phyloP scores from a whole-genome alignment of 495 filamentous ascomycete species.

The Aspergillus wentii region DNA sequence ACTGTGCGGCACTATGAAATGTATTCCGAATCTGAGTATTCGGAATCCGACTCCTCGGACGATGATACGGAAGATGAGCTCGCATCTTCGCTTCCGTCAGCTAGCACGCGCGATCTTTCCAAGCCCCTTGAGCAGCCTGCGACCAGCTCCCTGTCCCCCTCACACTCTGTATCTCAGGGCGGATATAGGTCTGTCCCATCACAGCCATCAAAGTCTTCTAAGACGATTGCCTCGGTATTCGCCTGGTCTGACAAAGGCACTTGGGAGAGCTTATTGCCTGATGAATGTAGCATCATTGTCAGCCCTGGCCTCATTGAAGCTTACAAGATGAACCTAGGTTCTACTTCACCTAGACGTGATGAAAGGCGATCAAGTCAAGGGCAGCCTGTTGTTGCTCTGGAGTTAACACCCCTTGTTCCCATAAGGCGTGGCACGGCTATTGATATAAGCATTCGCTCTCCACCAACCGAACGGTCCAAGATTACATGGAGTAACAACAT shows the following conservation, averaged over 20 bases:
- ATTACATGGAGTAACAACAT: constrained; percentile 69
- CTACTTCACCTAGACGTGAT: constrained; percentile 11
- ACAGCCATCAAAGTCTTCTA: constrained; percentile 51
- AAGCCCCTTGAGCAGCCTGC: constrained; percentile 22
- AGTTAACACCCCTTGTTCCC: constrained; percentile 83
- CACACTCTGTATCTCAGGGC: constrained; percentile 71
- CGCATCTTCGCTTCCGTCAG: constrained; percentile 28
- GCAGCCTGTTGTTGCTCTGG: constrained; percentile 67
- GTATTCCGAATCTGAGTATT: constrained; percentile 42
- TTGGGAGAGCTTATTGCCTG: constrained; percentile 74
- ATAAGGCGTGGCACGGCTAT: constrained; percentile 84
- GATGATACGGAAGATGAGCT: constrained; percentile 52
- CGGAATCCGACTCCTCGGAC: constrained; percentile 42
- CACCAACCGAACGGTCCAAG: constrained; percentile 64
- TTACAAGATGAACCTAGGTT: constrained; percentile 54
- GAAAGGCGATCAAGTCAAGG: constrained; percentile 28
- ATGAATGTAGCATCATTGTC: constrained; percentile 74
- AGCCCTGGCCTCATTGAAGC: constrained; percentile 84
- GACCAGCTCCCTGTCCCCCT: constrained; percentile 59
- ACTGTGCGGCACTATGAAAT: constrained; percentile 45
- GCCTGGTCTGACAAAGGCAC: constrained; percentile 76
- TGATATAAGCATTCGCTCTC: constrained; percentile 89
- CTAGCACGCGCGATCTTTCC: constrained; percentile 13
- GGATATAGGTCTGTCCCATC: constrained; percentile 53
- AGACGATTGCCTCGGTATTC: constrained; percentile 72